These are phyloP conservation scores for Monosporozyma aerobia DNA, from an alignment of 805 yeast species.

Conservation along the genomic window DNA sequence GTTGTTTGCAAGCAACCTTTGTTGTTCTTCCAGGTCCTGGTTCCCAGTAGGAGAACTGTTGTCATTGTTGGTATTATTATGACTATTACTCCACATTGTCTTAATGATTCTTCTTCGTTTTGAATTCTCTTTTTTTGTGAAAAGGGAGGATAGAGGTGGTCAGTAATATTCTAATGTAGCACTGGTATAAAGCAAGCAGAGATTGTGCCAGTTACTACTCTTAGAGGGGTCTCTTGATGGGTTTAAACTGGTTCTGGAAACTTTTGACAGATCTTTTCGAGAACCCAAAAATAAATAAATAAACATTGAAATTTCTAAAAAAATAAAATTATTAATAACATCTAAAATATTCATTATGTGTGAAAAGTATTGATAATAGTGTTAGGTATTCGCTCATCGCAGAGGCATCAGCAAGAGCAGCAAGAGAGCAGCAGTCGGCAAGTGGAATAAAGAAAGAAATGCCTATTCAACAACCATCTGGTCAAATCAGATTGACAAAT, in stretches of 20 bases:
- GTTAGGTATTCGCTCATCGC: too few relatives aligned
- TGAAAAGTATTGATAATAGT: not conserved
- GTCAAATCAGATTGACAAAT: conserved; percentile 84
- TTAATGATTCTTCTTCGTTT: not conserved
- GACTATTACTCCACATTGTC: not conserved
- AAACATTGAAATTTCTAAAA: not conserved
- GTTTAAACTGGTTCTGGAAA: not conserved
- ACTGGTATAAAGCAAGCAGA: not conserved
- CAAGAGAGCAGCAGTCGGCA: not conserved
- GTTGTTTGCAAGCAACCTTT: not conserved
- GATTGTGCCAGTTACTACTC: not conserved
- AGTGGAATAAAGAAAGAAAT: conserved; percentile 16
- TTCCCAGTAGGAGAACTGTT: conserved; percentile 1
- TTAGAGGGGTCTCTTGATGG: not conserved
- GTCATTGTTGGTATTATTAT: not conserved
- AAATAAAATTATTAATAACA: not conserved
- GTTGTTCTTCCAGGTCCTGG: conserved; percentile 4
- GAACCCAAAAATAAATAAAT: not conserved
- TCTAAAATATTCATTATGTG: not conserved
- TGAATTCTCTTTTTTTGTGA: not conserved
- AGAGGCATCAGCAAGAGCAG: not conserved
- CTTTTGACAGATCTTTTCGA: not conserved
- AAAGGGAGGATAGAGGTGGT: too few relatives aligned
- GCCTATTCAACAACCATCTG: conserved; percentile 78
- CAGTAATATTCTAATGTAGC: not conserved